phyloP scores from a whole-genome alignment of 208 protist species.

The Wallacemonas sp. region DNA sequence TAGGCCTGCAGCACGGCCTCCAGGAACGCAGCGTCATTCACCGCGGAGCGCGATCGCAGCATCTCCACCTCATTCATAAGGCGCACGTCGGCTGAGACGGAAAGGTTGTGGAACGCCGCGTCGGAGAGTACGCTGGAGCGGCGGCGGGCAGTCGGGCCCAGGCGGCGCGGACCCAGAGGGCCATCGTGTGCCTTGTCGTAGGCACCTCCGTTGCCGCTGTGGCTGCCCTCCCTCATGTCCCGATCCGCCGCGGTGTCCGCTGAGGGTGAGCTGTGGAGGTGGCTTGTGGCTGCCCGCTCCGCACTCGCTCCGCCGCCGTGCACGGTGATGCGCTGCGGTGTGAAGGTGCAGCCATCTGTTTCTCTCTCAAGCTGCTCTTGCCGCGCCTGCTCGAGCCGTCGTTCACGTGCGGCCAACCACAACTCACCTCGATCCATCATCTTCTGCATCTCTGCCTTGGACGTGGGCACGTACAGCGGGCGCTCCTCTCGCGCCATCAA shows the following conservation, averaged over 20 bases:
- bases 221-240: too few relatives aligned
- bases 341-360: constrained; percentile 44
- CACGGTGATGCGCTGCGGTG: constrained; percentile 21
- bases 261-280: too few relatives aligned
- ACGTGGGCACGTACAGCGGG: constrained; percentile 4
- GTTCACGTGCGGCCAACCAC: constrained; percentile 32
- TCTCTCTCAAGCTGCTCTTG: constrained; percentile 17
- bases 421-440: constrained; percentile 43
- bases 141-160: constrained; percentile 11
- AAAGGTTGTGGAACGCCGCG: constrained; percentile 38
- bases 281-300: not conserved
- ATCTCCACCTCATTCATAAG: constrained; percentile 71
- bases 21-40: constrained; percentile 35
- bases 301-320: constrained; percentile 3
- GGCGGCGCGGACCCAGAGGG: constrained; percentile 5
- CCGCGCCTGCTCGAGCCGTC: not conserved
- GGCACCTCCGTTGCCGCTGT: not conserved
- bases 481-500: constrained; percentile 16
- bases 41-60: constrained; percentile 36
- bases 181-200: not conserved
- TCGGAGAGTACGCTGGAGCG: constrained; percentile 12
- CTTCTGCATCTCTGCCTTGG: constrained; percentile 9
- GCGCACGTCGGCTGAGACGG: constrained; percentile 52
- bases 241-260: too few relatives aligned
- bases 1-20: constrained; percentile 15